A percentile compares a stretch with the other conserved stretches of the same genome.
Conservation (phyloP, 208 protist species). For the Acanthamoeba sp. region DNA sequence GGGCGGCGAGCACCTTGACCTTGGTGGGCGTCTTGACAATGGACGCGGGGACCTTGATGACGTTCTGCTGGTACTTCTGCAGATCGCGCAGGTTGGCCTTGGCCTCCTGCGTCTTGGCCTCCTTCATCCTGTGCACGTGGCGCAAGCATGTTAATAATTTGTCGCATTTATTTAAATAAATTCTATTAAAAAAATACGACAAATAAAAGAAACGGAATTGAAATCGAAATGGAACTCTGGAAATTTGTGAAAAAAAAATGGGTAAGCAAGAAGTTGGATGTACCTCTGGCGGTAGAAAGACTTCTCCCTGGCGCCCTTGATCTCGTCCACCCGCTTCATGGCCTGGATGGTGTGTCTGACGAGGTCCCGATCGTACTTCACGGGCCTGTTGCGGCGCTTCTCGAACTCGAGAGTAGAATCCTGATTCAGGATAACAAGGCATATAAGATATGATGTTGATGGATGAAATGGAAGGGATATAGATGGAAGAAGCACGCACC, state of each 20-base stretch:
- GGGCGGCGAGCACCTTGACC: conserved; percentile 6
- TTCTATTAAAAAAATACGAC: background rate
- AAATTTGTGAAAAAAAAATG: background rate
- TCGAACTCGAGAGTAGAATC: conserved; percentile 99
- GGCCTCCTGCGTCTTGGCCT: background rate
- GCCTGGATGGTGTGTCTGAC: conserved; percentile 95
- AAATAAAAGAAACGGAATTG: background rate
- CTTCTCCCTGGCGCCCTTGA: conserved; percentile 95
- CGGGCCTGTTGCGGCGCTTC: conserved; percentile 97
- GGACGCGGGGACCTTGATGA: background rate
- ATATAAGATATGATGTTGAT: background rate
- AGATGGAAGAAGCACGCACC: conserved; percentile 73
- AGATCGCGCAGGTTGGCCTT: conserved; percentile 33
- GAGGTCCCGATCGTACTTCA: conserved; percentile 99
- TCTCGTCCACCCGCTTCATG: conserved; percentile 98
- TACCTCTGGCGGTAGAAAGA: conserved; percentile 94
- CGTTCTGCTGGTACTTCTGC: background rate
- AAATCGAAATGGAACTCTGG: background rate
- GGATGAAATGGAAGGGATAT: background rate
- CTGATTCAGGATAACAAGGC: conserved; percentile 69
- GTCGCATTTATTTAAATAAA: conserved; percentile 23
- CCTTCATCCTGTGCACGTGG: background rate
- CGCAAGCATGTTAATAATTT: background rate
- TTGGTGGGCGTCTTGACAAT: background rate
- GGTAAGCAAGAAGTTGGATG: background rate